These are phyloP conservation scores for Colletotrichum tropicale DNA, from an alignment of 2,329 filamentous ascomycete genomes.

Conservation along the genomic window DNA sequence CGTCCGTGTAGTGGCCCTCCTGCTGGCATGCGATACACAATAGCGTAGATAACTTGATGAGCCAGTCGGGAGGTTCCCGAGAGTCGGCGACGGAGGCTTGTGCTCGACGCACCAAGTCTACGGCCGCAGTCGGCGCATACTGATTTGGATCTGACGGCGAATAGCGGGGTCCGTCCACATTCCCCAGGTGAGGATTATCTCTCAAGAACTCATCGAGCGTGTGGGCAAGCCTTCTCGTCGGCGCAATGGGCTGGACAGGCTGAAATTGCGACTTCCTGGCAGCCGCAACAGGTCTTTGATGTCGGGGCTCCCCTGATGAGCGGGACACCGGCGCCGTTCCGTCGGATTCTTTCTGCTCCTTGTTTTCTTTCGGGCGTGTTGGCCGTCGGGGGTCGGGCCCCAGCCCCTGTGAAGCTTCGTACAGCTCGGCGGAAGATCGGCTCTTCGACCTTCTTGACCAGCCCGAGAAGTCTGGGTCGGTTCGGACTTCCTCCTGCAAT, in stretches of 20 bases:
- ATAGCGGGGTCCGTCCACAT: background rate
- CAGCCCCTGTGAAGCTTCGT: background rate
- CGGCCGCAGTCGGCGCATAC: background rate
- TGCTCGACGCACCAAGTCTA: slow-evolving; percentile 7
- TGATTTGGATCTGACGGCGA: background rate
- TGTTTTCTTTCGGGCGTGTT: background rate
- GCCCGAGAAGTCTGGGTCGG: slow-evolving; percentile 23
- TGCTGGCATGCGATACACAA: slow-evolving; percentile 14
- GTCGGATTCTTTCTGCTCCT: background rate
- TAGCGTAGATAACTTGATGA: slow-evolving; percentile 2
- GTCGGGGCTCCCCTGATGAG: background rate
- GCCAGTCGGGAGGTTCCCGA: slow-evolving; percentile 8
- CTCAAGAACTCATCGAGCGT: background rate
- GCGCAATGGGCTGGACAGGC: background rate
- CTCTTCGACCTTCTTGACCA: slow-evolving; percentile 25
- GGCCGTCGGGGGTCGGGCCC: background rate
- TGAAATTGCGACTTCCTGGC: background rate
- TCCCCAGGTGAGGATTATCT: background rate
- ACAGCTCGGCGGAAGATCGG: background rate
- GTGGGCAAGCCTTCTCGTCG: background rate
- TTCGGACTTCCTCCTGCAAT: slow-evolving; percentile 26
- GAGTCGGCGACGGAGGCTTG: background rate
- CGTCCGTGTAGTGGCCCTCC: background rate
- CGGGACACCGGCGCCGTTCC: background rate
- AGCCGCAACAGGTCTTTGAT: background rate